Evolutionary conservation across 345 rosid species (phyloP).

Genomic region (Balakata baccata): DNA sequence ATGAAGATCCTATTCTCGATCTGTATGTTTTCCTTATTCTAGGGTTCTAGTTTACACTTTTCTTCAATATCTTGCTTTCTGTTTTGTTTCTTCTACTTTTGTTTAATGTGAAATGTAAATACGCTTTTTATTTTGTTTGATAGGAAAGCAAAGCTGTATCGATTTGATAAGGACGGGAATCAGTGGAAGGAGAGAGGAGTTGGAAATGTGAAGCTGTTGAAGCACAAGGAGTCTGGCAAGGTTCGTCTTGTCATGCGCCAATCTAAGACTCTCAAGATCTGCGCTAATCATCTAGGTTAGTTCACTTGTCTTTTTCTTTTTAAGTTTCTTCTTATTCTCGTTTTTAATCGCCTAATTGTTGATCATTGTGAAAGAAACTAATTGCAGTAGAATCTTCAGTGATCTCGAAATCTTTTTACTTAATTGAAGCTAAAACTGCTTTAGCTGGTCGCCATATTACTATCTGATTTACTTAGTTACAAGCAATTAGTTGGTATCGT

Average conservation of each 20-base stretch:
- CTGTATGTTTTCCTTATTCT: constrained; percentile 39
- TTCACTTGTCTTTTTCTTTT: neutral
- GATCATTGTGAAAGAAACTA: neutral
- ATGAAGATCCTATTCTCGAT: constrained; percentile 76
- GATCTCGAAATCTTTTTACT: neutral
- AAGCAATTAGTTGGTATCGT: neutral
- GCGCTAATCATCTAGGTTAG: constrained; percentile 87
- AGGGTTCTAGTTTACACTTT: neutral
- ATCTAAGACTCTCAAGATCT: constrained; percentile 94
- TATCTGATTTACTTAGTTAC: neutral
- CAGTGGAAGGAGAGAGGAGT: constrained; percentile 98
- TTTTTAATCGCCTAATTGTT: neutral
- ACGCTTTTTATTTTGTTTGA: constrained; percentile 35
- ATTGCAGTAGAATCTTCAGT: neutral
- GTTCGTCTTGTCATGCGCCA: constrained; percentile 93
- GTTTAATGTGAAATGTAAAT: neutral
- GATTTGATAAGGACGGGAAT: constrained; percentile 73
- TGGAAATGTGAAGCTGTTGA: constrained; percentile 82
- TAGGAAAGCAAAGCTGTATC: constrained; percentile 86
- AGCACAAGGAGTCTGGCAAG: constrained; percentile 71
- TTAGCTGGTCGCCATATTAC: neutral
- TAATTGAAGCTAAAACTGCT: neutral
- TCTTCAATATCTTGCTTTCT: neutral
- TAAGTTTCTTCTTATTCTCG: neutral
- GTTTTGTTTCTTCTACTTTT: neutral